phyloP scores from a whole-genome alignment of 1,284 basidiomycete genomes.

The Puccinia hordei region DNA sequence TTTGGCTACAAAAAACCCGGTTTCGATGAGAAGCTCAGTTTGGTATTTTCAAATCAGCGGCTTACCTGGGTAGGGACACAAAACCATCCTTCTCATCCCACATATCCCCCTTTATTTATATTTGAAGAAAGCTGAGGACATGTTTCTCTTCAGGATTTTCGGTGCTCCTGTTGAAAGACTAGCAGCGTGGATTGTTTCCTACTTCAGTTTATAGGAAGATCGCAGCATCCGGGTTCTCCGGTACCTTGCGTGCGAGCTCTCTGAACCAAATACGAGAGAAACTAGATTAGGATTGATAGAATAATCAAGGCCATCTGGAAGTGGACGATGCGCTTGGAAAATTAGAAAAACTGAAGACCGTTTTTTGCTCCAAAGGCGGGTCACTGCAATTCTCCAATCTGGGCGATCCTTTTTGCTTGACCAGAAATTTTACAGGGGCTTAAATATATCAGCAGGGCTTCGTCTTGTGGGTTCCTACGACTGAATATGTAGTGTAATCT shows the following conservation, averaged over 20 bases:
- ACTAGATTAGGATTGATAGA: not conserved
- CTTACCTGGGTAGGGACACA: no score
- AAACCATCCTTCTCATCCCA: not conserved
- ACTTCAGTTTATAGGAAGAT: slow-evolving; percentile 5
- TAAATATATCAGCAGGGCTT: not conserved
- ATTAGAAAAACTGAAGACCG: not conserved
- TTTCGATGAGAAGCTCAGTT: not conserved
- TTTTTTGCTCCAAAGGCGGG: no score
- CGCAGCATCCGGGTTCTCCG: not conserved
- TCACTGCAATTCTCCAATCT: no score
- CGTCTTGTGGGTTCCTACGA: not conserved
- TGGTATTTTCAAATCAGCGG: no score
- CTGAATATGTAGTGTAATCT: not conserved
- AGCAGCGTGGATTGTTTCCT: not conserved
- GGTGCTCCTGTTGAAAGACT: not conserved
- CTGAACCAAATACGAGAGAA: not conserved
- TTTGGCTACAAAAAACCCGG: not conserved
- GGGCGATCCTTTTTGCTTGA: no score
- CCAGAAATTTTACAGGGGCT: not conserved
- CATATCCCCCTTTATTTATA: not conserved
- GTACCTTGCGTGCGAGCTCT: not conserved
- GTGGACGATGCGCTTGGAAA: not conserved
- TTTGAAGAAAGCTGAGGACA: not conserved
- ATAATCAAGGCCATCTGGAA: not conserved
- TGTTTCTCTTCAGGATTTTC: not conserved